Base-by-base conservation (phyloP, 192 early-diverging fungal species). In the Coemansia sp. region DNA sequence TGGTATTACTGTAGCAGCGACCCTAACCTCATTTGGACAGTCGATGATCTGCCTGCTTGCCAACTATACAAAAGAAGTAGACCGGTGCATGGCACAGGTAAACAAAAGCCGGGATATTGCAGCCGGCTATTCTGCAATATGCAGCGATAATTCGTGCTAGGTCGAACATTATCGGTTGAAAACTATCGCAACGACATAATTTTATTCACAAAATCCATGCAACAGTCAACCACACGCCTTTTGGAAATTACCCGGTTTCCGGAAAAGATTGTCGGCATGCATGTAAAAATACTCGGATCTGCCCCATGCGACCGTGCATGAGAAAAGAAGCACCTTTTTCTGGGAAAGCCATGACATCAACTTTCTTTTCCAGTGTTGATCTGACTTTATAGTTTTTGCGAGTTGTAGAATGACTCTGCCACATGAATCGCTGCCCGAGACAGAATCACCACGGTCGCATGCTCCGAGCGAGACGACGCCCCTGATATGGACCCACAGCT, bases 51-150 rank as follows among this genome's bases (percentile, higher is more conserved):
- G 62, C 38, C 23, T 68, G 33, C 26, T 59, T 11, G 62, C 70
- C 20, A 50, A 64, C 59, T 82, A 71, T 60, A 26, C 50, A 48
- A 50, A 61, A 8, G 79, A 82, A 26, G 74, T 77, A 0, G 20
- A 43, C 9, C 70, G 61, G 9, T 82, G 74, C 63, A 67, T 77
- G 61, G 63, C 23, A 5, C 79, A 62, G 3, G 71, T 82, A 55
- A 50, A 38, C 48, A 24, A 37, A 9, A 26, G 48, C 24, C 16
- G 48, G 11, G 24, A 46, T 14, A 37, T 55, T 55, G 51, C 51
- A 1, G 26, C 51, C 5, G 23, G 26, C 21, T 55, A 26, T 33
- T 16, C 51, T 7, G 13, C 51, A 16, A 55, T 11, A 14, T 31
- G 24, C 24, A 26, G 28, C 3, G 8, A 71, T 6, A 62, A 66